These are phyloP conservation scores for Aspergillus piperis DNA, from an alignment of 2,329 filamentous ascomycete species.

Conservation along the genomic window DNA sequence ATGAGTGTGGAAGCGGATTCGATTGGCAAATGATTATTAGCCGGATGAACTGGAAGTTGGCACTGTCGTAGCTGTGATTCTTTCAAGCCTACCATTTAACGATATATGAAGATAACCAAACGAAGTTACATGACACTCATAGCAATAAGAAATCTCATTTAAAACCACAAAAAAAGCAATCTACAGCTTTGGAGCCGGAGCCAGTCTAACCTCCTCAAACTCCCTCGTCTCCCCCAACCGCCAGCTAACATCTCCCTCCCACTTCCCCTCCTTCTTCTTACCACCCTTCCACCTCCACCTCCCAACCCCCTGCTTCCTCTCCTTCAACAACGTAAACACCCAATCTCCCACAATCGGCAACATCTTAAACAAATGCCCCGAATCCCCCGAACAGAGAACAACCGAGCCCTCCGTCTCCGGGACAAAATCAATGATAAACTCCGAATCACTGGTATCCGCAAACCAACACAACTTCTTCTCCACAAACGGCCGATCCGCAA, in stretches of 20 bases:
- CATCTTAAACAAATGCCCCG: slow-evolving; percentile 65
- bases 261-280: slow-evolving; percentile 25
- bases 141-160: too few species aligned
- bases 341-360: slow-evolving; percentile 61
- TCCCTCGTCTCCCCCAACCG: slow-evolving; percentile 44
- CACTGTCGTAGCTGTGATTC: neutral
- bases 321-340: slow-evolving; percentile 49
- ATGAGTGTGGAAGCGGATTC: neutral
- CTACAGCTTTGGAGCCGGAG: slow-evolving; percentile 24
- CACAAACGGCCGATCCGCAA: slow-evolving; percentile 59
- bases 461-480: slow-evolving; percentile 64
- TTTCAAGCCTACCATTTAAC: too few species aligned
- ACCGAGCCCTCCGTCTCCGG: slow-evolving; percentile 51
- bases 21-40: slow-evolving; percentile 4
- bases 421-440: slow-evolving; percentile 63
- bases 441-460: slow-evolving; percentile 61
- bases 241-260: slow-evolving; percentile 50
- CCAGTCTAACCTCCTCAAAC: slow-evolving; percentile 24
- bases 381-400: slow-evolving; percentile 59
- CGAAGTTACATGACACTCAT: too few species aligned
- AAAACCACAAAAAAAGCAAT: neutral
- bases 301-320: slow-evolving; percentile 42
- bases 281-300: slow-evolving; percentile 57
- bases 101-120: neutral
- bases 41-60: slow-evolving; percentile 3